phyloP scores from a whole-genome alignment of 176 grass and related monocot genomes.

The Oryza glumipatula region DNA sequence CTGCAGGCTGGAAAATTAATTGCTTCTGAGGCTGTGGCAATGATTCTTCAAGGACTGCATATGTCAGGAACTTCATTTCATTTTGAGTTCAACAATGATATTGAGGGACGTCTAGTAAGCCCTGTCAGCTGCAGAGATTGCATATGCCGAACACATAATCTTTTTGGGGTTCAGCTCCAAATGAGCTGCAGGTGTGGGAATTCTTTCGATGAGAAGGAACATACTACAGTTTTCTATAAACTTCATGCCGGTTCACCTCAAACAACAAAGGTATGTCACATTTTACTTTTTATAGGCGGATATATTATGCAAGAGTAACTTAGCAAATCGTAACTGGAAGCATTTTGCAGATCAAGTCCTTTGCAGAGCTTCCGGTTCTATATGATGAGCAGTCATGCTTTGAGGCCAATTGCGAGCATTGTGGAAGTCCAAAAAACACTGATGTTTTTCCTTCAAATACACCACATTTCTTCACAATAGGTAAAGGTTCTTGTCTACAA shows the following conservation, averaged over 20 bases:
- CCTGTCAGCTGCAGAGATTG: slow-evolving; percentile 18
- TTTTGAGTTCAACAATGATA: slow-evolving; percentile 6
- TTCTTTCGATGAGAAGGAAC: background rate
- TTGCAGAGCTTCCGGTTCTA: slow-evolving; percentile 16
- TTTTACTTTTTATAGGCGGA: no score
- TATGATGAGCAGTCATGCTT: background rate
- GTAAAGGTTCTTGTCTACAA: slow-evolving; percentile 17
- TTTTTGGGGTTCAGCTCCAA: slow-evolving; percentile 31
- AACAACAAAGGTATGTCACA: slow-evolving; percentile 25
- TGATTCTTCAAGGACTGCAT: slow-evolving; percentile 28
- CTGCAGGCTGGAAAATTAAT: background rate
- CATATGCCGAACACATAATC: slow-evolving; percentile 31
- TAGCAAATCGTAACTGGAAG: background rate
- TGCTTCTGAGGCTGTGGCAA: slow-evolving; percentile 13
- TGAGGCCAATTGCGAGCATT: background rate
- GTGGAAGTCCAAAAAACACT: slow-evolving; percentile 14
- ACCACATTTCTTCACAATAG: slow-evolving; percentile 39
- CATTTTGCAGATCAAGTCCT: slow-evolving; percentile 36
- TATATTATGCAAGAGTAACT: background rate
- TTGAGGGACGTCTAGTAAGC: background rate
- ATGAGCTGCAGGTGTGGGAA: slow-evolving; percentile 29
- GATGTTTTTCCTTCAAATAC: slow-evolving; percentile 20
- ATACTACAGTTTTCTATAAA: slow-evolving; percentile 27
- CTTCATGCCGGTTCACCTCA: slow-evolving; percentile 29
- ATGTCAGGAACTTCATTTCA: slow-evolving; percentile 7